Conservation (phyloP, 768 basidiomycete genomes). For the Russula vinacea region DNA sequence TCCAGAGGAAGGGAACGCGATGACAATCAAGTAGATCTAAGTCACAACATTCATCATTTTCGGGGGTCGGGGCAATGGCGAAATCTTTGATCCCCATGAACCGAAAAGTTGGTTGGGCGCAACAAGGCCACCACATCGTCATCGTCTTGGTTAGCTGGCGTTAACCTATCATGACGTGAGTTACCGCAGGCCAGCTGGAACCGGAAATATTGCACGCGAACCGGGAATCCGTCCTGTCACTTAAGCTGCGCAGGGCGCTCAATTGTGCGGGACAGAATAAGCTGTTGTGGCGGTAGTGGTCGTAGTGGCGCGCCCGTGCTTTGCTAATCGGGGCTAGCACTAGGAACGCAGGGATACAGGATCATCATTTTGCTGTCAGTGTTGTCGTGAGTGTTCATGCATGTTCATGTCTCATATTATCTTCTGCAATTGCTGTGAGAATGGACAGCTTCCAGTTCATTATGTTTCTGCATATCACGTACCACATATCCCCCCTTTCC, state of each 20-base stretch:
- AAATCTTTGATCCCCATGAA: background rate
- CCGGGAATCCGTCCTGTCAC: background rate
- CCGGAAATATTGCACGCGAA: conserved; percentile 10
- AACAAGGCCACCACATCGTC: background rate
- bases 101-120: conserved; percentile 8
- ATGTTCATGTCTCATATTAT: background rate
- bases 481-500: background rate
- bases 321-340: conserved; percentile 2
- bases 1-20: background rate
- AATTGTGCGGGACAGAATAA: background rate
- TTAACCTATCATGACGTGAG: background rate
- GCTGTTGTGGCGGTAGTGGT: background rate
- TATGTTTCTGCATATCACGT: background rate
- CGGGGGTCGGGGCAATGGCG: background rate
- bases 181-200: background rate
- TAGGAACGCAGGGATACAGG: background rate
- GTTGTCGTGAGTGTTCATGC: background rate
- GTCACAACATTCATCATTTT: background rate
- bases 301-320: background rate
- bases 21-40: background rate
- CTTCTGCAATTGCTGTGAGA: background rate
- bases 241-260: background rate
- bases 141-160: background rate
- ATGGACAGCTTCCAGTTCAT: background rate
- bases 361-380: background rate